Evolutionary conservation across 805 yeast species (phyloP).

Genomic region (Ogataea saltuana): DNA sequence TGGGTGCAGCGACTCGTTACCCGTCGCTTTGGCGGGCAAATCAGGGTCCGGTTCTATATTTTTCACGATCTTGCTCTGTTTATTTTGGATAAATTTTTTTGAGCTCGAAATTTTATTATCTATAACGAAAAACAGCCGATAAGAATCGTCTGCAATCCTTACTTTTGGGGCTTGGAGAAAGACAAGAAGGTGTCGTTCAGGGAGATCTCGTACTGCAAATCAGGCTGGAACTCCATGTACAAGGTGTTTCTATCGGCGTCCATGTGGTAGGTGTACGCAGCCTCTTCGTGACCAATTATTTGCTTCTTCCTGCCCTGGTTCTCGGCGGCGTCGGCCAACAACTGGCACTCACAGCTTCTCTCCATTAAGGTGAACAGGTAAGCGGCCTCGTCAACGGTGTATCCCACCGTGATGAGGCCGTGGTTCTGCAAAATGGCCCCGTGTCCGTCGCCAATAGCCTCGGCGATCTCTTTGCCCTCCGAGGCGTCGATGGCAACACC

Average conservation of each 20-base stretch:
- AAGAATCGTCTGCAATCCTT: no score
- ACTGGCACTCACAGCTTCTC: conserved; percentile 63
- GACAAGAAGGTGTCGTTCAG: conserved; percentile 32
- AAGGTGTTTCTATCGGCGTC: conserved; percentile 66
- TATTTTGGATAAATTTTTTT: no score
- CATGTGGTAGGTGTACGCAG: conserved; percentile 62
- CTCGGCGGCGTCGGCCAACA: conserved; percentile 56
- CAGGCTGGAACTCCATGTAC: conserved; percentile 75
- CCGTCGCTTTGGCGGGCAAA: no score
- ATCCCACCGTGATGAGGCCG: conserved; percentile 70
- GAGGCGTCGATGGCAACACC: conserved; percentile 72
- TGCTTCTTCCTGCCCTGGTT: conserved; percentile 41
- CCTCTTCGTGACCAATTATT: conserved; percentile 59
- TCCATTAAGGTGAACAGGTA: conserved; percentile 64
- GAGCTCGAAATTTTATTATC: no score
- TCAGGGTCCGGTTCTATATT: no score
- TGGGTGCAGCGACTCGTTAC: neutral
- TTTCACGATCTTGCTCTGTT: no score
- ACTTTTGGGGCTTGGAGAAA: conserved; percentile 21
- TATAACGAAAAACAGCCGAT: no score
- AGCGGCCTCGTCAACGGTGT: conserved; percentile 75
- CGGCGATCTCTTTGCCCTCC: conserved; percentile 64
- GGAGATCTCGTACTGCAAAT: conserved; percentile 50
- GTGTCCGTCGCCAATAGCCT: conserved; percentile 58
- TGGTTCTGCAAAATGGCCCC: conserved; percentile 69